Evolutionary conservation across 352 stramenopile species (phyloP).

Genomic region (Phytophthora litchii): DNA sequence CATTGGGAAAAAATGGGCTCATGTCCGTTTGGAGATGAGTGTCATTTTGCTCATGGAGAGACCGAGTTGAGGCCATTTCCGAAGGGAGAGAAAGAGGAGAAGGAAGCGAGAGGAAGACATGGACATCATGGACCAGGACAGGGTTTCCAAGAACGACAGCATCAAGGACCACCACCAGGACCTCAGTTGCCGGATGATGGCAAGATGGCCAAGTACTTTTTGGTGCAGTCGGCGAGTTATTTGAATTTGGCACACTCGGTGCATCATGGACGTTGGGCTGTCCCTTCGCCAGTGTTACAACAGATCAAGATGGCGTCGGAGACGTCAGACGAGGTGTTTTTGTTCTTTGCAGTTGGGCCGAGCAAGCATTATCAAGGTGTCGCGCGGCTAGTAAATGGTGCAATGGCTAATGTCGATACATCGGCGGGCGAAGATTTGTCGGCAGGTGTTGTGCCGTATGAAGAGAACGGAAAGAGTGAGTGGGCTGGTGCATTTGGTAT

Average conservation of each 20-base stretch:
- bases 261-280: slow-evolving; percentile 73
- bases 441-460: slow-evolving; percentile 57
- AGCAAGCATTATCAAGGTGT: slow-evolving; percentile 87
- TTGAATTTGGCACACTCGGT: slow-evolving; percentile 84
- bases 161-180: slow-evolving; percentile 7
- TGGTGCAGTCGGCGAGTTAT: slow-evolving; percentile 83
- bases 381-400: slow-evolving; percentile 44
- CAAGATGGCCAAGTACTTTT: slow-evolving; percentile 84
- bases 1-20: slow-evolving; percentile 95
- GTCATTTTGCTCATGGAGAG: slow-evolving; percentile 97
- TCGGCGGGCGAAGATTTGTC: slow-evolving; percentile 58
- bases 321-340: slow-evolving; percentile 81
- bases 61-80: slow-evolving; percentile 91
- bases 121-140: slow-evolving; percentile 5
- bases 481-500: slow-evolving; percentile 75
- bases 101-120: slow-evolving; percentile 25
- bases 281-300: slow-evolving; percentile 55
- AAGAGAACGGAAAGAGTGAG: slow-evolving; percentile 46
- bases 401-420: slow-evolving; percentile 42
- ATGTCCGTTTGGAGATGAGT: slow-evolving; percentile 97
- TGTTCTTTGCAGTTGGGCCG: slow-evolving; percentile 72
- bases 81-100: slow-evolving; percentile 64
- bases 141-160: slow-evolving; percentile 2
- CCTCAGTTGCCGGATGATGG: slow-evolving; percentile 68
- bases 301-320: slow-evolving; percentile 74